Evolutionary conservation across 495 filamentous ascomycete species (phyloP), one percentile per base, ranked within the genome.

Genomic region (Entonaema liquescens): DNA sequence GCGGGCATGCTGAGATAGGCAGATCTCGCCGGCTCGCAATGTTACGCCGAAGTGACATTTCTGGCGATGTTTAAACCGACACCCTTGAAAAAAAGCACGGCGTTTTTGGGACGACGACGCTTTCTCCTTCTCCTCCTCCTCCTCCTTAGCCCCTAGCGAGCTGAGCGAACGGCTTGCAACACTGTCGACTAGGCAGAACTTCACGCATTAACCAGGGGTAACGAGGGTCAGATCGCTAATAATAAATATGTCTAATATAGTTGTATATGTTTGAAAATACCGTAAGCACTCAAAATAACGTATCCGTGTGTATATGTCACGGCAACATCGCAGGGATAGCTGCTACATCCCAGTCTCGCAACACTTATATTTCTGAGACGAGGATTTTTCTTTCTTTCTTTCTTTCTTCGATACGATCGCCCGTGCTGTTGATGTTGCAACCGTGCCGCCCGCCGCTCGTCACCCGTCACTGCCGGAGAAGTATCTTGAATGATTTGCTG

Each of bases 271-370:
- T 17, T 55, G 40, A 25, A 52, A 59, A 52, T 64, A 71, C 68
- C 62, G 68, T 71, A 71, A 71, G 68, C 68, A 66, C 68, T 66
- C 68, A 71, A 71, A 71, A 71, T 71, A 71, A 65, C 67, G 55
- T 61, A 62, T 58, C 15, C 13, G 28, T 29, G 21, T 33, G 13
- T 67, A 67, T 67, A 67, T 67, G 68, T 66, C 49, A 71, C 62
- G 61, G 68, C 68, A 66, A 40, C 68, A 71, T 31, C 57, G 57
- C 62, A 71, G 56, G 68, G 65, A 65, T 59, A 40, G 57, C 57
- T n/a, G 68, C 62, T 71, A 54, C 67, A 65, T 61, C 38, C 38
- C 56, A 25, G 23, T 36, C 35, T 53, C 21, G 61, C 52, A 62
- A 57, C 58, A 28, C 29, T 65, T 44, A 64, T 60, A 25, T 70